Conservation (phyloP, 208 protist species). For the Wallacemonas sp. region DNA sequence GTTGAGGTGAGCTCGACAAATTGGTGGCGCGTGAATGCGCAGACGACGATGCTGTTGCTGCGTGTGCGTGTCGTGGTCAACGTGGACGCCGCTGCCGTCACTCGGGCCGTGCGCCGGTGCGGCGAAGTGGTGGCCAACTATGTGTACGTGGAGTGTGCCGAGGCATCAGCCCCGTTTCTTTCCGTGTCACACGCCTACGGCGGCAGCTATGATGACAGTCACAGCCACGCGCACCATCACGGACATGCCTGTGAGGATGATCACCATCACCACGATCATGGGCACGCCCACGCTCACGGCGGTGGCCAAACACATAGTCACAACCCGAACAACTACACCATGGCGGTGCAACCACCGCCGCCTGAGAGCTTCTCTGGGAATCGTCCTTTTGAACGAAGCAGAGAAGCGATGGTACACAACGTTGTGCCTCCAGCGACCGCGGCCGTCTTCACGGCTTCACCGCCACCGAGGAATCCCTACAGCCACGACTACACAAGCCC, state of each 20-base stretch:
- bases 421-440: too few species aligned
- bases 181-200: conserved; percentile 8
- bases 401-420: too few species aligned
- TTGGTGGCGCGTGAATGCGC: conserved; percentile 47
- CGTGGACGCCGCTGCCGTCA: conserved; percentile 39
- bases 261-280: not conserved
- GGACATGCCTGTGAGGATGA: not conserved
- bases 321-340: not conserved
- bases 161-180: not conserved
- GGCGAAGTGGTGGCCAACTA: conserved; percentile 39
- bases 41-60: conserved; percentile 55
- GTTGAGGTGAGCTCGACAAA: conserved; percentile 48
- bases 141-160: conserved; percentile 68
- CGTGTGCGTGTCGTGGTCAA: conserved; percentile 42
- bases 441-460: too few species aligned
- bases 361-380: too few species aligned
- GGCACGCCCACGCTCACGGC: not conserved
- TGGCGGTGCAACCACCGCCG: too few species aligned
- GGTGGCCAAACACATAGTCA: too few species aligned
- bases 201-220: conserved; percentile 21
- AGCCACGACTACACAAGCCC: too few species aligned
- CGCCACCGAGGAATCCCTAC: too few species aligned
- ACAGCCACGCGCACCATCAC: conserved; percentile 25
- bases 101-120: conserved; percentile 25
- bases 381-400: too few species aligned